phyloP scores from a whole-genome alignment of 352 stramenopile genomes.

The Hyaloperonospora brassicae region DNA sequence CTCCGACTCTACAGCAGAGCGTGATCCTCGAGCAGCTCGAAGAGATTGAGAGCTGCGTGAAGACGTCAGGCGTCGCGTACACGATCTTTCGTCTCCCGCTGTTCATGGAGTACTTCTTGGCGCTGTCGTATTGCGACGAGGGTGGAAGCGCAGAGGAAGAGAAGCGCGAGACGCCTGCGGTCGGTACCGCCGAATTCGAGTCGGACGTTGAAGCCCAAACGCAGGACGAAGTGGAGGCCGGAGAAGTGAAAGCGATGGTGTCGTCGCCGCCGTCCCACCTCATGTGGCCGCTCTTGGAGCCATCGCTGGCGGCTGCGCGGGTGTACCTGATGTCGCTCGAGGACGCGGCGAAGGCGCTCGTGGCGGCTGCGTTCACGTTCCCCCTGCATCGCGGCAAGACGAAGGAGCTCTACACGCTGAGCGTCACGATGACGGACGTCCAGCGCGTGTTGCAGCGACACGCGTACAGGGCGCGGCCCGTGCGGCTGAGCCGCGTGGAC shows the following conservation, averaged over 20 bases:
- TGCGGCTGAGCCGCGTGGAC: slow-evolving; percentile 38
- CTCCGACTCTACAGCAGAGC: slow-evolving; percentile 22
- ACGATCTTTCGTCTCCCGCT: slow-evolving; percentile 58
- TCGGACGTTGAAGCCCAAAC: slow-evolving; percentile 2
- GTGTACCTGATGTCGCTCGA: slow-evolving; percentile 49
- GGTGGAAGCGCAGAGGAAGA: slow-evolving; percentile 25
- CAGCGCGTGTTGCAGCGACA: slow-evolving; percentile 31
- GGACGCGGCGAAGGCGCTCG: slow-evolving; percentile 49
- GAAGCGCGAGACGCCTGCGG: slow-evolving; percentile 12
- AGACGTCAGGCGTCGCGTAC: slow-evolving; percentile 47
- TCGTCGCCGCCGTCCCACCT: slow-evolving; percentile 21
- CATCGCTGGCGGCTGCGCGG: slow-evolving; percentile 29
- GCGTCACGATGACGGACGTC: slow-evolving; percentile 40
- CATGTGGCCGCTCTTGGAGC: slow-evolving; percentile 40
- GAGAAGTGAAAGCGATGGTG: slow-evolving; percentile 5
- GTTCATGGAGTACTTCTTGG: slow-evolving; percentile 78
- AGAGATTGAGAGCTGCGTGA: slow-evolving; percentile 56
- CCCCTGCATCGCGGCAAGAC: slow-evolving; percentile 39
- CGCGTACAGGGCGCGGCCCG: slow-evolving; percentile 27
- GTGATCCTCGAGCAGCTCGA: slow-evolving; percentile 44
- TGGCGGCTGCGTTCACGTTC: slow-evolving; percentile 44
- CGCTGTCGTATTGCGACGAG: slow-evolving; percentile 28
- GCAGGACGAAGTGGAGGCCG: slow-evolving; percentile 11
- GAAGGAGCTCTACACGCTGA: slow-evolving; percentile 40
- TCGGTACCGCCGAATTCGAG: slow-evolving; percentile 8